Evolutionary conservation across 257 asterid genomes (phyloP), one percentile per base, ranked within the genome.

Genomic region (Solanum clarkiae): DNA sequence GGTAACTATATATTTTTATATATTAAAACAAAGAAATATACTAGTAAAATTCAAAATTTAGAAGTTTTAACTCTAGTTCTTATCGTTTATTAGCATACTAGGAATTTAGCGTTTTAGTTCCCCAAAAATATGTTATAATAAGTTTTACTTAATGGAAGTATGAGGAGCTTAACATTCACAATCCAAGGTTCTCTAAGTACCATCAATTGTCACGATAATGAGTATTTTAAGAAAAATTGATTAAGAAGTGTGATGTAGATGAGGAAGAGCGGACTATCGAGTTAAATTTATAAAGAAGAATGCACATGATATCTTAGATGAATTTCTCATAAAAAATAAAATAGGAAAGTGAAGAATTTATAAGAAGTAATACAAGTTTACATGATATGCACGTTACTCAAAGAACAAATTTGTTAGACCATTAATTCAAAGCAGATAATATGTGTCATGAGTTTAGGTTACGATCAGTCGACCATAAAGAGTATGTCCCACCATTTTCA

Each of bases 381-480:
- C 17, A 18, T 40, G 4, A 0, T 40, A 69, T 0, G 0, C 1
- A 18, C 17, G 0, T 70, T 10, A 2, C 17, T 70, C 10, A 40
- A 40, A 18, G 0, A 0, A 18, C 2, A 70, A 18, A 40, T 10
- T 0, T 10, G 0, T 18, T 0, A 70, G 0, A 20, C 2, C 2
- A 0, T 70, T 40, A 0, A 40, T 18, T 9, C 10, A 40, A 70
- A 40, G 16, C 17, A 2, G 4, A 70, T 5, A 40, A 18, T 70
- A 70, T 0, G 2, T 40, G 29, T 1, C 5, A 18, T 40, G 79
- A 69, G 1, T 40, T 69, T 69, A 9, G 0, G 0, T 7, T 1
- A 0, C 12, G 9, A 10, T 1, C 1, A 5, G 0, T 0, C 12
- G 5, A 10, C 6, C 1, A 5, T 0, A 20, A 75, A 47, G 5